Evolutionary conservation across 2,329 filamentous ascomycete species (phyloP), one percentile per base, ranked within the genome.

Genomic region (Alternaria burnsii): DNA sequence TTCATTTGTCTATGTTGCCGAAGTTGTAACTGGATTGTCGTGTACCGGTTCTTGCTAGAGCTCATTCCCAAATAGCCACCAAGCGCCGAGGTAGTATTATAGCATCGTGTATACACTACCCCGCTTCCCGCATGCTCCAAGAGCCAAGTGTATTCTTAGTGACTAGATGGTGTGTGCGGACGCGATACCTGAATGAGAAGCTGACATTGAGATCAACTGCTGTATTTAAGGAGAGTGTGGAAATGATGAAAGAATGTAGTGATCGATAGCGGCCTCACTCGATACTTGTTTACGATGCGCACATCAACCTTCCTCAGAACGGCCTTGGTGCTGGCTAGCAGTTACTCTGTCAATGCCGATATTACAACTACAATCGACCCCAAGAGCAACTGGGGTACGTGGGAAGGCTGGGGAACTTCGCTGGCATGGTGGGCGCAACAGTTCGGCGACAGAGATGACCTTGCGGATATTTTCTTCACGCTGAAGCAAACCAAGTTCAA

Each of bases 381-480:
- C 14, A 61, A 58, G 9, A 53, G 53, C 8, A 58, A 61, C 18
- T 61, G 58, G 58, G 58, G 58, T 14, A 58, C 26, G 4, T 61
- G 58, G 58, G 58, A 61, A 36, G 58, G 58, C 18, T 61, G 58
- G 58, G 58, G 58, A 9, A 61, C 58, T 7, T 58, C 54, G 26
- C 38, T 61, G 42, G 58, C 58, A 26, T 61, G 58, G 58, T 61
- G 58, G 58, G 58, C 58, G 12, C 54, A 61, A 36, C 47, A 52
- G 5, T 61, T 61, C 16, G 58, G 58, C 7, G 26, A 44, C 26
- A 28, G 58, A 32, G 54, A 61, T n/a, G 58, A 61, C 16, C n/a
- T 61, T 3, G 58, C 58, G n/a, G 58, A 61, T 24, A 12, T 61
- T 2, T 58, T 61, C 42, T 61, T 61, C 10, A 61, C 58, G 14